Base-by-base conservation (phyloP, 2,329 filamentous ascomycete species). In the Sphaerulina musiva region DNA sequence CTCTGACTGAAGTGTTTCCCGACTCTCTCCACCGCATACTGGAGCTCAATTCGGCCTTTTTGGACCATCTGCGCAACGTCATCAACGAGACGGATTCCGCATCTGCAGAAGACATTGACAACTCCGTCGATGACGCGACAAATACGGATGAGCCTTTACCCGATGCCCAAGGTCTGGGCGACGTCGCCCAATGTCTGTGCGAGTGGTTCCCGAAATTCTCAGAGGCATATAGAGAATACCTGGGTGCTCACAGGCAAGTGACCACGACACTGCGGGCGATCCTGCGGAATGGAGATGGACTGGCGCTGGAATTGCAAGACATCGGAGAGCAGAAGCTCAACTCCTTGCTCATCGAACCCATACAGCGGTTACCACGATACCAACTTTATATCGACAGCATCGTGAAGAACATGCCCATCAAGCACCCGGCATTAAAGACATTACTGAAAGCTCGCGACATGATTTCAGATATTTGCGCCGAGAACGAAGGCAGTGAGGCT, bases 371-470 rank as follows among this genome's bases (percentile, higher is more conserved):
- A 49, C 93, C 93, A 26, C 85, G 93, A 26, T 98, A 98, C 73
- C 96, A 89, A 66, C 77, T 98, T 36, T 86, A 97, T 67, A 97
- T 98, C 64, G 93, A 98, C 73, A 91, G 95, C 66, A 96, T 98
- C 66, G 82, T 93, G 46, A 84, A 85, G 61, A 90, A 87, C 57
- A 79, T 97, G 14, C 91, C 92, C 4, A 82, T 91, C 48, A 84
- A 87, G 7, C 91, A 97, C 68, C 88, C 90, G 2, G 91, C 91
- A 0, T 78, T 95, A 50, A 85, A 87, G 61, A 79, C 80, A 2
- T 85, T 98, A 73, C 80, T 96, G 41, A 91, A 89, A 68, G 91
- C 93, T 0, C 81, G 92, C 61, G 93, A 97, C 69, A 87, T 95
- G 50, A 90, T 98, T 61, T 90, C 91, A 17, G 93, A 95, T 51